Percentiles rank a stretch among this genome's conserved stretches.
Conservation (phyloP, 768 basidiomycete genomes). For the Suillus plorans region DNA sequence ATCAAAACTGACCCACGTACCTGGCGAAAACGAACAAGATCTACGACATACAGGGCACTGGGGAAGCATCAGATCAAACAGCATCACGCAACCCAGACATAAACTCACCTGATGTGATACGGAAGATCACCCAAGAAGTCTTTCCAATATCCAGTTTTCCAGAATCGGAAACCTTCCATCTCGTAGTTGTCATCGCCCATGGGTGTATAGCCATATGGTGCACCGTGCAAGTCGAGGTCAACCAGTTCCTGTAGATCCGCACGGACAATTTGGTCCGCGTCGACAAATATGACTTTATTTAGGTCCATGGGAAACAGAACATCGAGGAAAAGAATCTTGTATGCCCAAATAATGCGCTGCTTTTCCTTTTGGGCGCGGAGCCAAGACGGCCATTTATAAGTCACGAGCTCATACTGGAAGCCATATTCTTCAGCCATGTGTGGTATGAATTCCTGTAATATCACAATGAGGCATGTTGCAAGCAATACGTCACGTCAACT, state of each 20-base stretch:
- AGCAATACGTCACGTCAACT: conserved; percentile 21
- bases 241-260: conserved; percentile 94
- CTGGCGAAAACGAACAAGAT: conserved; percentile 93
- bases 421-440: conserved; percentile 87
- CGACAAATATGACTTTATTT: conserved; percentile 98
- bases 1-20: conserved; percentile 33
- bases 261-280: conserved; percentile 96
- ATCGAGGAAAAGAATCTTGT: conserved; percentile 99
- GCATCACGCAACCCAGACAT: neutral
- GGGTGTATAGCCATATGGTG: conserved; percentile 94
- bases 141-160: conserved; percentile 97
- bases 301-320: conserved; percentile 99
- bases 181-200: conserved; percentile 96
- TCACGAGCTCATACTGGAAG: conserved; percentile 96
- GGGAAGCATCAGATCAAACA: conserved; percentile 13
- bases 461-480: neutral
- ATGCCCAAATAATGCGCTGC: conserved; percentile 98
- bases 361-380: conserved; percentile 96
- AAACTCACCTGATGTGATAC: conserved; percentile 89
- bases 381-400: conserved; percentile 99
- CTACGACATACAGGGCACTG: conserved; percentile 94
- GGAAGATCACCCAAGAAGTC: conserved; percentile 80
- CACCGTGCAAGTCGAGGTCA: conserved; percentile 89
- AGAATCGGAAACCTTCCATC: conserved; percentile 98
- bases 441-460: conserved; percentile 84